These are phyloP conservation scores for Lactarius akahatsu DNA, from an alignment of 768 basidiomycete genomes.

Conservation along the genomic window DNA sequence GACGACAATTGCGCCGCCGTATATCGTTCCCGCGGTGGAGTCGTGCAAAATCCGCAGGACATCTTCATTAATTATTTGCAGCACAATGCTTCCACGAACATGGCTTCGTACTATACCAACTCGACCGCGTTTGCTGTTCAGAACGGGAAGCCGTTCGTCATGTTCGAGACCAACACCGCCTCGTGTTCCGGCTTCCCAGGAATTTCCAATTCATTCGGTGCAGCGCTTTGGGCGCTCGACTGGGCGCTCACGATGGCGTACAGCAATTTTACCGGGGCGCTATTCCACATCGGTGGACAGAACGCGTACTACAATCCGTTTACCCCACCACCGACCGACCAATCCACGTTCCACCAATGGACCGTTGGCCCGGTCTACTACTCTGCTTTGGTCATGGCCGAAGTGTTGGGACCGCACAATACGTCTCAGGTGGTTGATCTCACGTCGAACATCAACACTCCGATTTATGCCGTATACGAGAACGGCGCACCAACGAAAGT, in stretches of 20 bases:
- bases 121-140: slow-evolving; percentile 44
- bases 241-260: slow-evolving; percentile 55
- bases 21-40: slow-evolving; percentile 41
- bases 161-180: slow-evolving; percentile 62
- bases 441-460: slow-evolving; percentile 47
- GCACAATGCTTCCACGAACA: slow-evolving; percentile 51
- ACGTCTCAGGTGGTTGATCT: slow-evolving; percentile 67
- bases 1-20: slow-evolving; percentile 60
- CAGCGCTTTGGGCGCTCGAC: slow-evolving; percentile 53
- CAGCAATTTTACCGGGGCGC: slow-evolving; percentile 44
- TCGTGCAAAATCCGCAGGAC: slow-evolving; percentile 42
- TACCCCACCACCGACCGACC: slow-evolving; percentile 53
- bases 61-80: slow-evolving; percentile 58
- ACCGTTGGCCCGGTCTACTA: slow-evolving; percentile 75
- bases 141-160: slow-evolving; percentile 45
- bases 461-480: slow-evolving; percentile 73
- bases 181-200: slow-evolving; percentile 51
- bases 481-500: slow-evolving; percentile 58
- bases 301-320: slow-evolving; percentile 59
- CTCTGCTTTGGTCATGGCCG: slow-evolving; percentile 65
- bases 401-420: slow-evolving; percentile 63
- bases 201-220: slow-evolving; percentile 59
- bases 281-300: slow-evolving; percentile 60
- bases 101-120: slow-evolving; percentile 54
- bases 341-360: slow-evolving; percentile 61